phyloP scores from a whole-genome alignment of 257 asterid species.

The Datura wrightii region DNA sequence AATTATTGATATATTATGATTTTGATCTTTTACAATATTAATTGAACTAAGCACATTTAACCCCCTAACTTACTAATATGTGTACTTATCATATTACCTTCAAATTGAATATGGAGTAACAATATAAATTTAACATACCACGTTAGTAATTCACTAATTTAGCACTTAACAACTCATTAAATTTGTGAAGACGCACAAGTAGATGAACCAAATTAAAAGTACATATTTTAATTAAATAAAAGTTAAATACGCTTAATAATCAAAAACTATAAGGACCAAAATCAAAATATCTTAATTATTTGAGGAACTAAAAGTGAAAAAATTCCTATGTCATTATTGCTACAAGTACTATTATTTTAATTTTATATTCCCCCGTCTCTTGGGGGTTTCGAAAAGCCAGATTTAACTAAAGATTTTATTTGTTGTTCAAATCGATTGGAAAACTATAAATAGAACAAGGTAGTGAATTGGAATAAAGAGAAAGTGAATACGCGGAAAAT shows the following conservation, averaged over 20 bases:
- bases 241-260: background rate
- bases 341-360: background rate
- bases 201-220: background rate
- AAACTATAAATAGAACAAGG: conserved; percentile 13
- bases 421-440: background rate
- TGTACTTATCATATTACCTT: background rate
- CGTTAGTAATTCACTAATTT: background rate
- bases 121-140: background rate
- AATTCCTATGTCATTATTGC: background rate
- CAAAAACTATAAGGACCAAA: background rate
- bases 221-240: background rate
- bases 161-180: background rate
- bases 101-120: background rate
- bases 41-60: background rate
- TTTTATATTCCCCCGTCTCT: background rate
- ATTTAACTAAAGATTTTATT: background rate
- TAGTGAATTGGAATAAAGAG: background rate
- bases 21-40: background rate
- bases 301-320: background rate
- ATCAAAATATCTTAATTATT: background rate
- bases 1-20: background rate
- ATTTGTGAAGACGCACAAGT: background rate
- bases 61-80: background rate
- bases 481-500: background rate
- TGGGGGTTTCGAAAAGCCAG: conserved; percentile 19